phyloP scores from a whole-genome alignment of 228 moss, liverwort and hornwort genomes.

The Sphagnum fallax region DNA sequence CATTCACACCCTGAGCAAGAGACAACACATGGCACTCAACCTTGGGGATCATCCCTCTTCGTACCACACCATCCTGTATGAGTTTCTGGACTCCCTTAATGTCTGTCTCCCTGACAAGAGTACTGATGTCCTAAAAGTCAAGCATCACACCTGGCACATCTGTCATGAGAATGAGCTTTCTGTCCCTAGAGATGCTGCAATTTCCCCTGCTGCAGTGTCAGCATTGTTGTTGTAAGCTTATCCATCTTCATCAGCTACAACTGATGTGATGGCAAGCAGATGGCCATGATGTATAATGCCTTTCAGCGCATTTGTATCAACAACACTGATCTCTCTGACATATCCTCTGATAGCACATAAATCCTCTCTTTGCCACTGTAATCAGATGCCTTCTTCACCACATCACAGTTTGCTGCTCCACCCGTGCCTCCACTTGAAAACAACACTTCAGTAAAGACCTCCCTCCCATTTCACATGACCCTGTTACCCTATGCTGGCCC shows the following conservation, averaged over 20 bases:
- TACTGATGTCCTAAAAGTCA: constrained; percentile 52
- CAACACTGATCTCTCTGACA: constrained; percentile 41
- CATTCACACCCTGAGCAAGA: constrained; percentile 75
- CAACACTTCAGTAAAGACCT: too few relatives aligned
- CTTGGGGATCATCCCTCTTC: constrained; percentile 94
- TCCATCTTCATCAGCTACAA: constrained; percentile 67
- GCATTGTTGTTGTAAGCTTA: constrained; percentile 94
- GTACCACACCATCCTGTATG: constrained; percentile 65
- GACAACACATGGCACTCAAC: constrained; percentile 79
- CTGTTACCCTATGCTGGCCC: constrained; percentile 49
- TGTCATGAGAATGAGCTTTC: constrained; percentile 98
- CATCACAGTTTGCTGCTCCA: too few relatives aligned
- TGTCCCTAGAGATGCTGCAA: constrained; percentile 77
- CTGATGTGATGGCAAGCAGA: constrained; percentile 84
- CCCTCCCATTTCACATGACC: constrained; percentile 23
- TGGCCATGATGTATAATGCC: constrained; percentile 58
- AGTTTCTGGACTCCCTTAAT: constrained; percentile 66
- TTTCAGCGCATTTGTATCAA: constrained; percentile 29
- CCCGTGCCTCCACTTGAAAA: too few relatives aligned
- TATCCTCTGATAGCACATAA: constrained; percentile 8
- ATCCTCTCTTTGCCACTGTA: too few relatives aligned
- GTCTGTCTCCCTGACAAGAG: constrained; percentile 60
- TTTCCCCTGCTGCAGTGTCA: constrained; percentile 84
- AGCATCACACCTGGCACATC: constrained; percentile 88
- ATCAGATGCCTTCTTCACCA: too few relatives aligned